Base-by-base conservation (phyloP, 2,329 filamentous ascomycete genomes). In the Aspergillus fructus region DNA sequence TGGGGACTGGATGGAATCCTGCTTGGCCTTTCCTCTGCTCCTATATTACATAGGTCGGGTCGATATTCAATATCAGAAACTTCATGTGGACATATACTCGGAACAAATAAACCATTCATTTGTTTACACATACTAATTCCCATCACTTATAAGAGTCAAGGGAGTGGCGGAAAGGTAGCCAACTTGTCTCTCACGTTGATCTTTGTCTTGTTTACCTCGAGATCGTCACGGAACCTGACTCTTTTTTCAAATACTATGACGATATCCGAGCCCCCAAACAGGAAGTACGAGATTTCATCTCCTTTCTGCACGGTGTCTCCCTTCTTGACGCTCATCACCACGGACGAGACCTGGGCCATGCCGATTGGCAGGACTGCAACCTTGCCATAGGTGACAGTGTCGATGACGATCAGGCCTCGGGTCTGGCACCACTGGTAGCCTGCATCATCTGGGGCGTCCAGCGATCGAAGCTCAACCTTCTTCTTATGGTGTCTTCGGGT, bases 271-370 rank as follows among this genome's bases (percentile, higher is more conserved):
- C 76, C 78, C 17, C 78, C 77, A 59, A 78, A 79, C 59, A 73
- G 68, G 59, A 80, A 80, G 58, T 71, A 74, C 0, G 69, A 73
- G 55, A 80, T 71, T 58, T 78, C 74, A 2, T 79, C 66, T 3
- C 76, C 76, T 59, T 79, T 79, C n/a, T 68, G 58, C 30, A 76
- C 5, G 2, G 27, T 24, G 15, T 66, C 58, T 0, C 62, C 71
- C 27, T 54, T 46, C 11, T 63, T 41, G 1, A 54, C 61, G 1
- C 67, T 69, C 15, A 77, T 42, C 21, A 68, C 66, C 3, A 79
- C 74, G 3, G 75, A 78, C 2, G 76, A 78, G 0, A 80, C 73
- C 30, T 75, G 69, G 4, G 74, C 76, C 77, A 79, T 80, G 8
- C 77, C 76, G 52, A 79, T 74, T 0, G 77, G 77, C 24, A 80